Percentiles rank a stretch among this genome's conserved stretches.
Conservation (phyloP, 108 stramenopile genomes). For the Poteriospumella lacustris region DNA sequence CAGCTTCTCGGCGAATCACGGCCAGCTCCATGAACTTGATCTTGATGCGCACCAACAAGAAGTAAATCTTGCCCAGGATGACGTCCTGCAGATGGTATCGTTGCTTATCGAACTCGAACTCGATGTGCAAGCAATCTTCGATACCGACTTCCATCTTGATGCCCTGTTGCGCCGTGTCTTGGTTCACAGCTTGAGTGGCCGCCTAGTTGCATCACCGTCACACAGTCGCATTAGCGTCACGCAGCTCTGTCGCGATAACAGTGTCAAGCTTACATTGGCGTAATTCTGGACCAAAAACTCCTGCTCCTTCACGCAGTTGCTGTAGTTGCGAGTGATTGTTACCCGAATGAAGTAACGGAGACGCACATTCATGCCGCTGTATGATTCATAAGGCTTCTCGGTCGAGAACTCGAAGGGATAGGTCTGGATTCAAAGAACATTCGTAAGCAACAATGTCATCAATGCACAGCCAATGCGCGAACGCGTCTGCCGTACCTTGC, state of each 20-base stretch:
- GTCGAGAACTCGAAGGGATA: slow-evolving; percentile 79
- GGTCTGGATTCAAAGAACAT: slow-evolving; percentile 64
- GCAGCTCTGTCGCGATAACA: too few relatives aligned
- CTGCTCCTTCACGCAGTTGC: slow-evolving; percentile 70
- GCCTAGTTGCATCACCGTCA: not conserved
- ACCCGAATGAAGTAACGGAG: slow-evolving; percentile 92
- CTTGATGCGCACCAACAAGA: slow-evolving; percentile 92
- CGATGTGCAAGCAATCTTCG: slow-evolving; percentile 98
- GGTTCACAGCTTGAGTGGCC: not conserved
- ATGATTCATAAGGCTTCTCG: slow-evolving; percentile 66
- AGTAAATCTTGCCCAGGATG: slow-evolving; percentile 93
- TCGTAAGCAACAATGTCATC: not conserved
- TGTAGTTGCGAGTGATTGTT: slow-evolving; percentile 74
- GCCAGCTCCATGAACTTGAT: slow-evolving; percentile 99
- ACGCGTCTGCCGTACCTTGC: not conserved
- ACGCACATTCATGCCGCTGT: slow-evolving; percentile 81
- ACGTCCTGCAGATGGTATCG: slow-evolving; percentile 87
- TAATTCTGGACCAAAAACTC: slow-evolving; percentile 81
- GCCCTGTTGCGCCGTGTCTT: not conserved
- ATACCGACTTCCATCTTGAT: slow-evolving; percentile 99
- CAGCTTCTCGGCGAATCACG: slow-evolving; percentile 89
- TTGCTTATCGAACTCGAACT: slow-evolving; percentile 93
- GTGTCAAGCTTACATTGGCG: slow-evolving; percentile 61
- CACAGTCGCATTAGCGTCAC: too few relatives aligned
- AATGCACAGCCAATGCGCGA: not conserved